Evolutionary conservation across 345 rosid genomes (phyloP).

Genomic region (Brassica carinata): DNA sequence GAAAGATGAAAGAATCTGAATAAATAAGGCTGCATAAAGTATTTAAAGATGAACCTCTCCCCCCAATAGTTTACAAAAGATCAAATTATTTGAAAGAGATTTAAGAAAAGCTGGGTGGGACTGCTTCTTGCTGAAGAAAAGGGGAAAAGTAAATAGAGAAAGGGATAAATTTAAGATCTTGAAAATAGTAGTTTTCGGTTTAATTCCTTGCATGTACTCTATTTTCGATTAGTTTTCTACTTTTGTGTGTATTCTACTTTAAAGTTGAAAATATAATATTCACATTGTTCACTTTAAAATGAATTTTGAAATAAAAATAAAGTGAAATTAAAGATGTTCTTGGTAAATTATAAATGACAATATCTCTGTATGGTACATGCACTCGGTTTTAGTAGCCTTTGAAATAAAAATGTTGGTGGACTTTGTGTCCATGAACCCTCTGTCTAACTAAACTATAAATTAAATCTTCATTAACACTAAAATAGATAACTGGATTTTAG

Average conservation of each 20-base stretch:
- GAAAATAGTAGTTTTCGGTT: neutral
- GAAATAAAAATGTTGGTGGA: neutral
- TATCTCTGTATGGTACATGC: too few relatives aligned
- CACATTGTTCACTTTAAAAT: too few relatives aligned
- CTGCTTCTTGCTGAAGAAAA: conserved; percentile 25
- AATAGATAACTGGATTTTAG: neutral
- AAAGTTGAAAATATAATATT: too few relatives aligned
- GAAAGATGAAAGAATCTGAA: conserved; percentile 7
- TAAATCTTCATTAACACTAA: neutral
- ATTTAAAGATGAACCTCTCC: conserved; percentile 28
- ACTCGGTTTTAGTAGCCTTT: neutral
- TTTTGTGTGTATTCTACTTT: too few relatives aligned
- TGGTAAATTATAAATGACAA: neutral
- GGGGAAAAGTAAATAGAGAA: conserved; percentile 2
- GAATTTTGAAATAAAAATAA: too few relatives aligned
- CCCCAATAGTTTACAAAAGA: conserved; percentile 7
- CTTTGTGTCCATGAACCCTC: conserved; percentile 1
- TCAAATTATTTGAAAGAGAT: neutral
- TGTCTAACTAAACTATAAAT: neutral
- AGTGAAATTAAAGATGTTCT: too few relatives aligned
- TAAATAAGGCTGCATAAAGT: conserved; percentile 37
- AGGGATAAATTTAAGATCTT: neutral
- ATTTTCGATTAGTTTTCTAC: too few relatives aligned
- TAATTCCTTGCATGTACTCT: neutral
- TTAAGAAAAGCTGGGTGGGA: conserved; percentile 12